Base-by-base conservation (phyloP, 768 basidiomycete genomes). In the Boletales sp. region DNA sequence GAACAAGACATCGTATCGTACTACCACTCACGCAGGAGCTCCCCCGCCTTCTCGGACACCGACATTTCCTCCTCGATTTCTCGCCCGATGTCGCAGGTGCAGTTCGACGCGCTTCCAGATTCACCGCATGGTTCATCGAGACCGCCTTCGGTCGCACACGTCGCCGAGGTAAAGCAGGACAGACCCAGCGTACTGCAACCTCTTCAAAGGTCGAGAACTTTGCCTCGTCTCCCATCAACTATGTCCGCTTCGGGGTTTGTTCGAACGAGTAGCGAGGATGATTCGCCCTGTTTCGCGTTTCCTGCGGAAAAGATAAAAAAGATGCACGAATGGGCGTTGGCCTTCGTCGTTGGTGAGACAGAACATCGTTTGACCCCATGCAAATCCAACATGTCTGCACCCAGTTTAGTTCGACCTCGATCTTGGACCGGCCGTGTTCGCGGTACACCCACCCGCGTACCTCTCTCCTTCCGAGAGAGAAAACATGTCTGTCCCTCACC, bases 401-500 rank as follows among this genome's bases (percentile, higher is more conserved):
- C 14, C 53, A 90, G 87, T 92, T 34, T 84, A 94, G 57, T 96
- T 96, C 61, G 93, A 96, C 69, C 67, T 93, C 41, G 93, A 95
- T 56, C 72, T 86, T 42, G 93, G 93, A 4, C 93, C 93, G 9
- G 81, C 87, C 6, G 74, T 95, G 19, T 78, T 81, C 46, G 78
- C 82, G 13, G 65, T 90, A 37, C 86, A 84, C 55, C 88, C 90
- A 3, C 77, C 84, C 1, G 63, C 86, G n/a, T 64, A 74, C 13
- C 67, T 94, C 36, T 76, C 79, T 6, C 78, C 82, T 35, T 70
- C 78, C 0, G 90, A 93, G 62, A 77, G 75, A 32, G 87, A 91
- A 66, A 95, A 93, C 59, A 83, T 96, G 93, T 94, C 10, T 18
- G 48, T 54, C 41, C 12, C 36, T 50, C 17, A 18, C 30, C 4